phyloP scores from a whole-genome alignment of 2,329 filamentous ascomycete species.

The Cercospora zeae-maydis region DNA sequence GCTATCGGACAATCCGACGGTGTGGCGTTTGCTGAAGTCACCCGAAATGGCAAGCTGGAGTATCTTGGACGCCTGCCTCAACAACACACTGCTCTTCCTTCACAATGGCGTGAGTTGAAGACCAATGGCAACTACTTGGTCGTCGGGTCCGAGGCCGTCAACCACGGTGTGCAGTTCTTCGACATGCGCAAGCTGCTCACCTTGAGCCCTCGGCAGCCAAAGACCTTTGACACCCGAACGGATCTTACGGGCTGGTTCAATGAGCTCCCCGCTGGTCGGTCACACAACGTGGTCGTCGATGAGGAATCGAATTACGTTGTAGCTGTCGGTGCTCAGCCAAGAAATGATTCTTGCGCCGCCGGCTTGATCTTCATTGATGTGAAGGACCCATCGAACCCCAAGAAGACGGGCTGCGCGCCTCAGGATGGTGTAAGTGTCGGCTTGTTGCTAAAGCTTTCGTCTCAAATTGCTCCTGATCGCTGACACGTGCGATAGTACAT shows the following conservation, averaged over 20 bases:
- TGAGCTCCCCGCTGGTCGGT: conserved; percentile 46
- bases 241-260: conserved; percentile 41
- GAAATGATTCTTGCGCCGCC: conserved; percentile 45
- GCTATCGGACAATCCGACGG: conserved; percentile 56
- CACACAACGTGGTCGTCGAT: conserved; percentile 54
- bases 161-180: conserved; percentile 61
- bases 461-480: not conserved
- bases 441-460: rapidly evolving
- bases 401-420: conserved; percentile 49
- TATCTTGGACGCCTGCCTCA: conserved; percentile 55
- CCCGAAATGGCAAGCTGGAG: conserved; percentile 48
- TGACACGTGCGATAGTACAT: conserved; percentile 40
- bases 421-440: conserved; percentile 41
- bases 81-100: conserved; percentile 43
- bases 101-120: conserved; percentile 54
- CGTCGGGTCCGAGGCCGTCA: conserved; percentile 45
- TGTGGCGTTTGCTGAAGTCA: conserved; percentile 55
- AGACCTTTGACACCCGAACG: conserved; percentile 41
- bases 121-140: conserved; percentile 44
- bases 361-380: conserved; percentile 56
- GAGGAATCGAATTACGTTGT: conserved; percentile 50
- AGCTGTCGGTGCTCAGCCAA: conserved; percentile 41
- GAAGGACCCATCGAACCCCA: conserved; percentile 49
- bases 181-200: conserved; percentile 58
- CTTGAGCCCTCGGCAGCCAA: conserved; percentile 44